Evolutionary conservation across 2,329 filamentous ascomycete genomes (phyloP).

Genomic region (Venturia carpophila): DNA sequence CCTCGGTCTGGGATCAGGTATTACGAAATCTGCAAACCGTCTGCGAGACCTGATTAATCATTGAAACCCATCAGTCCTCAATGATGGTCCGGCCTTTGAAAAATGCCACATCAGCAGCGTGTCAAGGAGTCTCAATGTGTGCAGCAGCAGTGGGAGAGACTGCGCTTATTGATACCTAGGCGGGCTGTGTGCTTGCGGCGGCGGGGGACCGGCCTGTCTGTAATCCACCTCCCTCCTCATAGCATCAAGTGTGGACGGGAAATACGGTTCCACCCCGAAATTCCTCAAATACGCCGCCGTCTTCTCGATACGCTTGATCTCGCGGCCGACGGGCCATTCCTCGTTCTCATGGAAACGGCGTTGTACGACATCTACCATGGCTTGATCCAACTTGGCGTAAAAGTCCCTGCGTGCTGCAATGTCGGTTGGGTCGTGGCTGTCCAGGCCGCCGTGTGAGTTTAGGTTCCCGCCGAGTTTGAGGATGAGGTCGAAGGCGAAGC

Average conservation of each 20-base stretch:
- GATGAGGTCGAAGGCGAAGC: conserved; percentile 46
- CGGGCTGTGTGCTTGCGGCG: conserved; percentile 16
- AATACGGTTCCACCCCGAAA: conserved; percentile 47
- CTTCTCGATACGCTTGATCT: conserved; percentile 50
- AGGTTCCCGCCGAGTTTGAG: conserved; percentile 50
- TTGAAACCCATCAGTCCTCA: too few species aligned
- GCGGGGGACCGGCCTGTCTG: conserved; percentile 12
- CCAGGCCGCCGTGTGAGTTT: conserved; percentile 46
- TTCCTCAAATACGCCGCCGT: conserved; percentile 45
- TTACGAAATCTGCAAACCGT: too few species aligned
- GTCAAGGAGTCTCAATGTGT: neutral
- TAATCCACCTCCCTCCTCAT: conserved; percentile 38
- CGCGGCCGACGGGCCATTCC: conserved; percentile 44
- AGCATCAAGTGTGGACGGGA: conserved; percentile 43
- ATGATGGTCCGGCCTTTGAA: neutral
- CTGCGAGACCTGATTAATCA: too few species aligned
- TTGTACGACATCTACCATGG: conserved; percentile 47
- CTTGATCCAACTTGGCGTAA: conserved; percentile 41
- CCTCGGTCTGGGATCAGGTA: too few species aligned
- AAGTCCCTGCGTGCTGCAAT: conserved; percentile 42
- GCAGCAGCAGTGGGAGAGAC: neutral
- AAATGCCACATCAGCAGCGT: neutral
- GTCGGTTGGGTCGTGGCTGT: conserved; percentile 40
- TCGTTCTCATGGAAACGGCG: conserved; percentile 45
- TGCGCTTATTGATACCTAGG: conserved; percentile 19